Base-by-base conservation (phyloP, 495 filamentous ascomycete species). In the Parathielavia appendiculata region DNA sequence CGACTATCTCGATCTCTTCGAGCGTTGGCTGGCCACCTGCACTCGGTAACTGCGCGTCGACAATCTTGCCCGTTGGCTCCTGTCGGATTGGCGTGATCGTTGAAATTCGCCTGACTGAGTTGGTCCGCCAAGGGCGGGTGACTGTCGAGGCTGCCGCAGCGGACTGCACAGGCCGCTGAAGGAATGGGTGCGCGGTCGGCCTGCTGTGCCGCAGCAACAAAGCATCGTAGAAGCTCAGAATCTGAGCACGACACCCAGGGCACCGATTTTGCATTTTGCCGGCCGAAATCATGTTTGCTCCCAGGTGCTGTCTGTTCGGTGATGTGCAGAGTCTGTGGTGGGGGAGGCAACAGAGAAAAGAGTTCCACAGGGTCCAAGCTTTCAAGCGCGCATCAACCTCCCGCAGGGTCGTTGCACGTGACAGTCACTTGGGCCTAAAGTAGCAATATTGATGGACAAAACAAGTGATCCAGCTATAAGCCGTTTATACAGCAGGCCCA, bases 1-100 rank as follows among this genome's bases (percentile, higher is more conserved):
- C 89, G 50, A 86, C 77, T 2, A 73, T 73, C 64, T 91, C 88
- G 58, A 82, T 69, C 47, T 80, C 73, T 10, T 66, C 67, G 13
- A 62, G 35, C 0, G 38, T 36, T 6, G 59, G 38, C 9, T 62
- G 14, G 9, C 63, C 60, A n/a, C 59, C 40, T 2, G 51, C 43
- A 20, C 22, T 44, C 17, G 47, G 50, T 10, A 48, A 53, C 51
- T 53, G 35, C 4, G 54, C 44, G 16, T 56, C 12, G 14, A 41
- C 34, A 4, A 23, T 12, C 4, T 41, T 34, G 32, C 60, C 35
- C 20, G 48, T 36, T 1, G 55, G 9, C 16, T 69, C 61, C 38
- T 76, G 67, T 13, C 68, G 59, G 13, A 44, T 56, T 22, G 46
- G 54, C 32, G 54, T 64, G 23, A 67, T 74, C 14, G 73, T 71